These are phyloP conservation scores for Striga asiatica DNA, from an alignment of 257 asterid genomes.

Conservation along the genomic window DNA sequence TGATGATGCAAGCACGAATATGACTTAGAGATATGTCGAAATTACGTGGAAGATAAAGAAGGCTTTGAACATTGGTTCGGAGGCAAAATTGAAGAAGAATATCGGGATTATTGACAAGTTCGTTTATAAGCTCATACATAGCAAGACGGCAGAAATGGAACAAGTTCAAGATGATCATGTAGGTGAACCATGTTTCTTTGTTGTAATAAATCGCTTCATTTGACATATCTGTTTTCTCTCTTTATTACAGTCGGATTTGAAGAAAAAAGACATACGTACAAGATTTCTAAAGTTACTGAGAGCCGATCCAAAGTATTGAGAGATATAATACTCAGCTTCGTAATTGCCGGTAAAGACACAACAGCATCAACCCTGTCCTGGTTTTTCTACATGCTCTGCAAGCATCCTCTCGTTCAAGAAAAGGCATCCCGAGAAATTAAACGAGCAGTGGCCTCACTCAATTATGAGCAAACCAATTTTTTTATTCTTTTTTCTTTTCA, in stretches of 20 bases:
- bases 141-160: constrained; percentile 25
- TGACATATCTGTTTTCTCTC: no score
- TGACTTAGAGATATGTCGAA: constrained; percentile 41
- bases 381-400: constrained; percentile 49
- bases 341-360: constrained; percentile 54
- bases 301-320: constrained; percentile 38
- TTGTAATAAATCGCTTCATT: no score
- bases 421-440: constrained; percentile 28
- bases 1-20: constrained; percentile 39
- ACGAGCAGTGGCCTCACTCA: constrained; percentile 6
- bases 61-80: constrained; percentile 36
- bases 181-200: no score
- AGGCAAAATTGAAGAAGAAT: constrained; percentile 29
- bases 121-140: constrained; percentile 33
- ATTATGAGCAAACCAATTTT: no score
- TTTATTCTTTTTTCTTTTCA: no score
- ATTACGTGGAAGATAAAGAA: constrained; percentile 41
- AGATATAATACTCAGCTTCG: constrained; percentile 38
- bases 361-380: constrained; percentile 47
- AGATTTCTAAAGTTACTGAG: constrained; percentile 26
- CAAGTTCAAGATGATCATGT: constrained; percentile 18
- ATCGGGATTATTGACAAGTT: constrained; percentile 28
- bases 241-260: constrained; percentile 12
- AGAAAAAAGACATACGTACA: constrained; percentile 32
- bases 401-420: constrained; percentile 34